Evolutionary conservation across 164 flowering plant species (phyloP), one percentile per base, ranked within the genome.

Genomic region (Macadamia integrifolia): DNA sequence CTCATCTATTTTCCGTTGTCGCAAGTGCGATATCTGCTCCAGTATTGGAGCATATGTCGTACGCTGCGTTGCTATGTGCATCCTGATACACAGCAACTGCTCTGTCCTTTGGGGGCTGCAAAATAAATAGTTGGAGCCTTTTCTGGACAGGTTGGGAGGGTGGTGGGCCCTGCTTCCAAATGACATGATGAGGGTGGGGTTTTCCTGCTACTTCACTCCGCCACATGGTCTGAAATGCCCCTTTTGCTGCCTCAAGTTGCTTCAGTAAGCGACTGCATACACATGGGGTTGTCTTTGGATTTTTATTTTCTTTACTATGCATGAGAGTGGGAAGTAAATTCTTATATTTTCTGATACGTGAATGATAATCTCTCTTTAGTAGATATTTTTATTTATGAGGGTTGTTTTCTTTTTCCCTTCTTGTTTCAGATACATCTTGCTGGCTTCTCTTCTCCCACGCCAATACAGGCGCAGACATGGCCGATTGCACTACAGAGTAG

Each of bases 1-100:
- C 86, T 87, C 69, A 84, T 80, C 40, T 69, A 66, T 80, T 87
- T 65, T 87, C 80, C 68, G 84, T 89, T 88, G 87, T 83, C 93
- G 91, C 97, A 90, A 97, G 91, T 90, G 95, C 98, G 98, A 92
- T 92, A 92, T 92, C 83, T 92, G 98, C 97, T 92, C 98, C 95
- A 75, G 91, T 81, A 84, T 85, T 79, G 96, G 98, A 89, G 98
- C 98, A 87, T 81, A 87, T 91, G 97, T 92, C 97, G 98, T 90
- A 90, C 95, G 87, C 98, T 90, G 98, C 88, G 70, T 81, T 82
- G 88, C 84, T 81, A 82, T 82, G 80, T 83, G 80, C 80, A 77
- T 80, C 80, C 77, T 73, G 79, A 75, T 80, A 61, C 72, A 78
- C 86, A 78, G 83, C 83, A 83, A 78, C 74, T 83, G 78, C 76